Base-by-base conservation (phyloP, 495 filamentous ascomycete genomes). In the Xylaria cubensis region DNA sequence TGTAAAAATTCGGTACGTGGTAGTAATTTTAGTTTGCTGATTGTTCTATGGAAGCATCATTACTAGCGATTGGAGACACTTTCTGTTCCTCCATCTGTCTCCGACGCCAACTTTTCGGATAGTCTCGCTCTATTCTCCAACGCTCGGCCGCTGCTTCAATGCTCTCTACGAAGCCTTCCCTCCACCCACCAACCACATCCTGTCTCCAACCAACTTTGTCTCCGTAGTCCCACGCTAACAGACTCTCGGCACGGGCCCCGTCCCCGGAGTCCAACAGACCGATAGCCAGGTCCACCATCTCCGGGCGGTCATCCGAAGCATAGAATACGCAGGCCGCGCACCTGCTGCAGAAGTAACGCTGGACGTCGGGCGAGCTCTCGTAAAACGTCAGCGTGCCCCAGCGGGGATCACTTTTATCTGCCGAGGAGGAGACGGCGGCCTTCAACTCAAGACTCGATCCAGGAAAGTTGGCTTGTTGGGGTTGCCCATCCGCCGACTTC, bases 251-350 rank as follows among this genome's bases (percentile, higher is more conserved):
- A 70, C 87, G 83, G 0, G 83, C 81, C 1, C 87, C 87, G 55
- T 85, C 83, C 1, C 80, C 77, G 2, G 85, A 79, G 6, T 85
- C 74, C 42, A 90, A 63, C 48, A 89, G 72, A 0, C 88, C 89
- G 10, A 83, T 75, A 7, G 85, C 85, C 1, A 90, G 75, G 72
- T 89, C 86, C 0, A 89, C 80, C 36, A 88, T 76, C 3, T 82
- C 75, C 1, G 82, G 80, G 62, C 86, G 75, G 8, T 77, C 78
- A 24, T 83, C 82, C 21, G 72, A 74, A 8, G 75, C 80, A 73
- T 83, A 90, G 56, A 89, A 88, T 7, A 87, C 81, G 13, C 76
- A 80, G 1, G 87, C 86, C 13, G 86, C 86, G 72, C 88, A 90
- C 4, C 70, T 77, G 10, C 80, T 75, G 75, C 88, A 90, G 72